Conservation (phyloP, 2,329 filamentous ascomycete genomes). For the Trichoderma lentiforme region DNA sequence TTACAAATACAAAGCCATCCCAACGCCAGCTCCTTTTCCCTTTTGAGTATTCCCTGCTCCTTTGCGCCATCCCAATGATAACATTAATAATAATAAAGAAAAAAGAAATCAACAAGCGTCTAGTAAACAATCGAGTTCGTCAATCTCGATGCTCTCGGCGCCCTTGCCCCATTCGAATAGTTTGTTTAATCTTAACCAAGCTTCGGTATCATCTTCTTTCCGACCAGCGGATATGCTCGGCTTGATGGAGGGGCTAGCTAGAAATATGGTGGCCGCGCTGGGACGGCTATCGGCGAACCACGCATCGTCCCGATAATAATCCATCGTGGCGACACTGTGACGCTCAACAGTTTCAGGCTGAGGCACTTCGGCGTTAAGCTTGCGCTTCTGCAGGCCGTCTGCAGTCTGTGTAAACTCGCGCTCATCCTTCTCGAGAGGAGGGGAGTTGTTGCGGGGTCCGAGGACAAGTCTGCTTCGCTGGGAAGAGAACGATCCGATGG, state of each 20-base stretch:
- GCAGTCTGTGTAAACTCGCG: conserved; percentile 96
- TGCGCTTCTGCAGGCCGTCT: conserved; percentile 70
- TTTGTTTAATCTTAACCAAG: conserved; percentile 41
- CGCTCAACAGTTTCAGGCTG: conserved; percentile 32
- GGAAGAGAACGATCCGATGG: conserved; percentile 61
- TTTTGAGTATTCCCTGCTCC: conserved; percentile 14
- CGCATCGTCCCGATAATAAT: conserved; percentile 46
- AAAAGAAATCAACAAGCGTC: conserved; percentile 58
- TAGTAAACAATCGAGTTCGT: conserved; percentile 87
- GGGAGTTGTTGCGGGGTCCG: conserved; percentile 67
- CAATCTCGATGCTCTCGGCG: conserved; percentile 85
- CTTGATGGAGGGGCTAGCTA: conserved; percentile 54
- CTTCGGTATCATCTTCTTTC: conserved; percentile 39
- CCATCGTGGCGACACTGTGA: conserved; percentile 24
- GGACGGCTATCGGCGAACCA: conserved; percentile 50
- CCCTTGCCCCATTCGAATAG: conserved; percentile 61
- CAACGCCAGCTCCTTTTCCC: conserved; percentile 7
- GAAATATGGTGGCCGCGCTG: conserved; percentile 40
- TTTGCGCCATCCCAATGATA: conserved; percentile 11
- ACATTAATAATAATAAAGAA: conserved; percentile 2
- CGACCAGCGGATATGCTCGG: conserved; percentile 31
- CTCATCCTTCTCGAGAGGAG: conserved; percentile 89
- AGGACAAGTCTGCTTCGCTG: conserved; percentile 38
- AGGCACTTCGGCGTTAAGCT: conserved; percentile 46
- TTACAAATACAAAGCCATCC: conserved; percentile 14